Evolutionary conservation across 306 rosid species (phyloP).

Genomic region (Vigna unguiculata): DNA sequence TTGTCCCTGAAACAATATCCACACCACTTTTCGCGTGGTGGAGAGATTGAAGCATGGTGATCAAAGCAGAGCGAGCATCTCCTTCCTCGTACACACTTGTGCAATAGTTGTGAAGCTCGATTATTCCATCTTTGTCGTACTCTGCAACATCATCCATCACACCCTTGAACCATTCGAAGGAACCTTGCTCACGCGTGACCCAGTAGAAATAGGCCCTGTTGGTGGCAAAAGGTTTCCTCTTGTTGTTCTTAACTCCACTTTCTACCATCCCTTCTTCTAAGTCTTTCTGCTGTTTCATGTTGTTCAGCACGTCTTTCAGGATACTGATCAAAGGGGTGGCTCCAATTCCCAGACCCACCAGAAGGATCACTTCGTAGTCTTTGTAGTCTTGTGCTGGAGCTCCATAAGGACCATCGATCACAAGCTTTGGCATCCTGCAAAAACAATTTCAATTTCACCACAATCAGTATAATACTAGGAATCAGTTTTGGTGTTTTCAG

Average conservation of each 20-base stretch:
- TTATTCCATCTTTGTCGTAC: conserved; percentile 63
- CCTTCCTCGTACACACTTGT: conserved; percentile 95
- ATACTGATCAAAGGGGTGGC: conserved; percentile 91
- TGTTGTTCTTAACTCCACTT: conserved; percentile 48
- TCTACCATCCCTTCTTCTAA: conserved; percentile 58
- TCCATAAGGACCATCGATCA: conserved; percentile 89
- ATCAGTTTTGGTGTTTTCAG: not conserved
- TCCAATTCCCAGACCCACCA: conserved; percentile 86
- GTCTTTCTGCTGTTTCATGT: conserved; percentile 70
- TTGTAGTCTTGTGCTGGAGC: conserved; percentile 97
- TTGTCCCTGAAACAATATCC: conserved; percentile 82
- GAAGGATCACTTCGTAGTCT: conserved; percentile 79
- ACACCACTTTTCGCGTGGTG: conserved; percentile 85
- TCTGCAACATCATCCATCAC: conserved; percentile 90
- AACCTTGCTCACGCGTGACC: conserved; percentile 95
- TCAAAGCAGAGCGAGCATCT: conserved; percentile 84
- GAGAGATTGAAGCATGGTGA: conserved; percentile 86
- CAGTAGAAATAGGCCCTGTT: conserved; percentile 87
- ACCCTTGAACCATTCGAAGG: conserved; percentile 88
- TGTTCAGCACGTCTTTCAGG: conserved; percentile 79
- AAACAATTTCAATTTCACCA: not conserved
- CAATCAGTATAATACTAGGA: not conserved
- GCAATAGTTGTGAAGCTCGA: conserved; percentile 86
- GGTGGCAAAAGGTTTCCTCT: conserved; percentile 70
- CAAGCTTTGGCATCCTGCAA: conserved; percentile 78